Evolutionary conservation across 2,329 filamentous ascomycete genomes (phyloP).

Genomic region (Sordariomycetes sp.): DNA sequence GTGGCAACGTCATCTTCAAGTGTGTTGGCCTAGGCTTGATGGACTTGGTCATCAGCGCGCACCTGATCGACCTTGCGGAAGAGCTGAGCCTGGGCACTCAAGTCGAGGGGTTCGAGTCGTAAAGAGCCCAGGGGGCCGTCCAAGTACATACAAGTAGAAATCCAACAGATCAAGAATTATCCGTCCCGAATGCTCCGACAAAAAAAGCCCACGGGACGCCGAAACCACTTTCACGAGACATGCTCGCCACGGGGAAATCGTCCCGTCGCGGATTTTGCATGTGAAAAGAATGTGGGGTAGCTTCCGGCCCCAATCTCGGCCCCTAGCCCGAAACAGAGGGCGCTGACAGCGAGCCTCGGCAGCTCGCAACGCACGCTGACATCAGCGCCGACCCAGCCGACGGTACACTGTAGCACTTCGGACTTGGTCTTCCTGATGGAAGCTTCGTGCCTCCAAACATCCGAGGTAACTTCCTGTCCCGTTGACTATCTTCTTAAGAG

Average conservation of each 20-base stretch:
- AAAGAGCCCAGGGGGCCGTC: background rate
- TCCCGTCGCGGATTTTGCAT: background rate
- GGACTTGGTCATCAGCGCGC: constrained; percentile 52
- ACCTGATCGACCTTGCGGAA: constrained; percentile 44
- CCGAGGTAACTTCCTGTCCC: constrained; percentile 3
- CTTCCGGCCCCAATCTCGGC: background rate
- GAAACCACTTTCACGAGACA: background rate
- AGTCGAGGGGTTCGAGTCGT: constrained; percentile 38
- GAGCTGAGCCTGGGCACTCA: constrained; percentile 42
- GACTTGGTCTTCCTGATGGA: background rate
- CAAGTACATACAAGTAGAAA: background rate
- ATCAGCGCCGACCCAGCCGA: background rate
- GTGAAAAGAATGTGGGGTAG: background rate
- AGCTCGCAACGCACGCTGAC: background rate
- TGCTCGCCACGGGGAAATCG: background rate
- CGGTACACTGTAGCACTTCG: background rate
- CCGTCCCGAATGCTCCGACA: background rate
- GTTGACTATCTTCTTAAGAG: background rate
- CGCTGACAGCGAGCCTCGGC: background rate
- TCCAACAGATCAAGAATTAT: background rate
- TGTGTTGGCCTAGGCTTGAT: constrained; percentile 56
- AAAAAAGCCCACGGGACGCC: background rate
- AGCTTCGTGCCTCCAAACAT: background rate
- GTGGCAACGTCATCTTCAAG: constrained; percentile 59
- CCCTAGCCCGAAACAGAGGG: background rate